phyloP scores from a whole-genome alignment of 331 rosid species.

The Malus hybrid region DNA sequence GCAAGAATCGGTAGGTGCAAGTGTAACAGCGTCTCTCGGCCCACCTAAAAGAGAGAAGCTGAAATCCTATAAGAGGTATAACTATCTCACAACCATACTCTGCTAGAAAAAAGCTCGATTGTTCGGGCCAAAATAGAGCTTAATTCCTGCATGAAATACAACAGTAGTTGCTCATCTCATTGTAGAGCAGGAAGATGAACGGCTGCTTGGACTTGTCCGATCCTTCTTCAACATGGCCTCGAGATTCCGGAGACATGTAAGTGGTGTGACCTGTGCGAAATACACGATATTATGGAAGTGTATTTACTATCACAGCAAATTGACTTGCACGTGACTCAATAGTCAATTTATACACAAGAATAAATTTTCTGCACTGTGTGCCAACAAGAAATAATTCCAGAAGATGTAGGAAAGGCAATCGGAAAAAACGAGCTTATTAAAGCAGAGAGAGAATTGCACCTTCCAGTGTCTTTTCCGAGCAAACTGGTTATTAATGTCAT shows the following conservation, averaged over 20 bases:
- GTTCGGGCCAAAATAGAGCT: neutral
- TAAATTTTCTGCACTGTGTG: neutral
- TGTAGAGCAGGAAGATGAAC: slow-evolving; percentile 40
- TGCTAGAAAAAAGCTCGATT: neutral
- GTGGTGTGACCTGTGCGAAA: slow-evolving; percentile 51
- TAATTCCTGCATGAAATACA: neutral
- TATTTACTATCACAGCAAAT: neutral
- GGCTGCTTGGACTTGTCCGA: slow-evolving; percentile 33
- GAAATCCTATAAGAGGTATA: neutral
- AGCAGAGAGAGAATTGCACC: slow-evolving; percentile 22
- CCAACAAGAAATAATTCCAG: neutral
- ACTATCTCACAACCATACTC: neutral
- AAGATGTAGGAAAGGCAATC: neutral
- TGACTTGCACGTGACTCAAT: neutral
- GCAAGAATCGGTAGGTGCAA: neutral
- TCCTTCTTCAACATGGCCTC: slow-evolving; percentile 52
- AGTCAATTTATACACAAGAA: neutral
- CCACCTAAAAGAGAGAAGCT: neutral
- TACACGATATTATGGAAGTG: neutral
- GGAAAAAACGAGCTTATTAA: neutral
- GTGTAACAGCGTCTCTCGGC: neutral
- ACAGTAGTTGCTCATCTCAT: slow-evolving; percentile 19
- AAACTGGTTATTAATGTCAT: slow-evolving; percentile 20
- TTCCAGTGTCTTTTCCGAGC: slow-evolving; percentile 33
- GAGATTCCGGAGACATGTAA: slow-evolving; percentile 57